Evolutionary conservation across 192 early-diverging fungal genomes (phyloP).

Genomic region (Spizellomyces sp.): DNA sequence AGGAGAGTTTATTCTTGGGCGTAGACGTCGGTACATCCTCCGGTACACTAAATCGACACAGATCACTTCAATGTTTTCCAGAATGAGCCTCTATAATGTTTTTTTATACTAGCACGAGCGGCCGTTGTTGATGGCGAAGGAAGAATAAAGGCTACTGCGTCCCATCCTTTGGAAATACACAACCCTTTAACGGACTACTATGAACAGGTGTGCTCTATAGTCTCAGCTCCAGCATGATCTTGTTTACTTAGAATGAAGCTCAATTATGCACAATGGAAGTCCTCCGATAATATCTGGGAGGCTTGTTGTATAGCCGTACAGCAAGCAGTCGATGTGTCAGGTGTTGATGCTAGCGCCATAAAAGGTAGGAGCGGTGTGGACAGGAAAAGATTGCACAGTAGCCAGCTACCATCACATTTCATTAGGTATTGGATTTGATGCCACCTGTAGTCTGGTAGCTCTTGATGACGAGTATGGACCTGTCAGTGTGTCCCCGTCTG

Average conservation of each 20-base stretch:
- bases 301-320: slow-evolving; percentile 50
- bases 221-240: background rate
- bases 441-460: slow-evolving; percentile 73
- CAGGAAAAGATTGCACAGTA: background rate
- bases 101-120: slow-evolving; percentile 30
- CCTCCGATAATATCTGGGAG: slow-evolving; percentile 70
- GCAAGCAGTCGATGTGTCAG: slow-evolving; percentile 36
- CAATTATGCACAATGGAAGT: slow-evolving; percentile 24
- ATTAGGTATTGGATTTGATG: slow-evolving; percentile 74
- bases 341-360: slow-evolving; percentile 36
- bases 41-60: background rate
- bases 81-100: background rate
- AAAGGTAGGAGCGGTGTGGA: slow-evolving; percentile 19
- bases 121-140: slow-evolving; percentile 57
- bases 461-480: slow-evolving; percentile 51
- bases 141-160: slow-evolving; percentile 47
- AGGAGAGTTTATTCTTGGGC: slow-evolving; percentile 45
- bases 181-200: slow-evolving; percentile 55
- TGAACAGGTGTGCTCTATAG: slow-evolving; percentile 48
- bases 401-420: too few species aligned
- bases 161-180: slow-evolving; percentile 48
- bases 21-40: slow-evolving; percentile 63
- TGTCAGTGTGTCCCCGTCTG: slow-evolving; percentile 50
- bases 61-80: background rate
- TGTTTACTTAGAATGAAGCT: background rate